A percentile compares a stretch with the other conserved stretches of the same genome.
These are phyloP conservation scores for Hapsidospora chrysogenum DNA, from an alignment of 495 filamentous ascomycete species.

Conservation along the genomic window DNA sequence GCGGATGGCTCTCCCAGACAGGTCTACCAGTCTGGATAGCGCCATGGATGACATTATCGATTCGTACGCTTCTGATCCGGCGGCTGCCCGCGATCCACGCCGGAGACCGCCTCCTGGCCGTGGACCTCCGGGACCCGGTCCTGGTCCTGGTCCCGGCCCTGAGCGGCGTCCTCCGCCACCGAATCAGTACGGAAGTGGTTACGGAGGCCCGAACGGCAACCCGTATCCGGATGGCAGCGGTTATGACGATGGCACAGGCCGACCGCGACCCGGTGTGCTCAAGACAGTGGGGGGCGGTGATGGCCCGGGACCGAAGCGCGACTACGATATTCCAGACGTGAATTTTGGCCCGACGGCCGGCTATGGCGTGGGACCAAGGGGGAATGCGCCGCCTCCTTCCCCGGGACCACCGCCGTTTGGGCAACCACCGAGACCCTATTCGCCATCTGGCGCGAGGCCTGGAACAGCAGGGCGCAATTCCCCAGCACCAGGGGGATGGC, in stretches of 20 bases:
- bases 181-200: too few species aligned
- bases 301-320: constrained; percentile 6
- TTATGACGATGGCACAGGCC: too few species aligned
- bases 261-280: constrained; percentile 65
- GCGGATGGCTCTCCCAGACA: neutral
- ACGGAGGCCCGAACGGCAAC: too few species aligned
- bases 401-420: constrained; percentile 15
- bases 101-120: neutral
- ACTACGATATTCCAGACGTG: constrained; percentile 47
- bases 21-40: neutral
- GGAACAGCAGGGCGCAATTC: neutral
- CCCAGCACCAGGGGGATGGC: constrained; percentile 13
- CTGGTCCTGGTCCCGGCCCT: neutral
- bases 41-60: neutral
- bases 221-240: too few species aligned
- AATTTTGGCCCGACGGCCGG: constrained; percentile 81
- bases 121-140: neutral
- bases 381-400: constrained; percentile 7
- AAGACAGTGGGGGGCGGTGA: constrained; percentile 59
- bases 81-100: neutral
- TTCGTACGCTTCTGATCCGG: neutral
- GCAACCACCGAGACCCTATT: constrained; percentile 22
- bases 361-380: constrained; percentile 25
- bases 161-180: neutral
- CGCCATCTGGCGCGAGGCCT: constrained; percentile 6